Evolutionary conservation across 768 basidiomycete genomes (phyloP).

Genomic region (Saitozyma sp.): DNA sequence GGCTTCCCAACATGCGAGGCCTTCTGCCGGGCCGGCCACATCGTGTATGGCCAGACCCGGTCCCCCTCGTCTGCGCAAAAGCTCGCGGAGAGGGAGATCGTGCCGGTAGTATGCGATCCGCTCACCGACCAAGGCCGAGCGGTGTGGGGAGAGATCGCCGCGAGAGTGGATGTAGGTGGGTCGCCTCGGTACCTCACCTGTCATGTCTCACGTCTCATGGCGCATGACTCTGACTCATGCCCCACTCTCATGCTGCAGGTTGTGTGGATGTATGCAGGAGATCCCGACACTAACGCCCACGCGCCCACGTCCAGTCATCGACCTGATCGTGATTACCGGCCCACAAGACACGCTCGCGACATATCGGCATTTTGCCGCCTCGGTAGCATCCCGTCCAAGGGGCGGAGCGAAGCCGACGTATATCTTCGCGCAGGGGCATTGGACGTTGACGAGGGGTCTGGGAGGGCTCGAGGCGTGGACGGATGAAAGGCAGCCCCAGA

Average conservation of each 20-base stretch:
- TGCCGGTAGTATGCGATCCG: conserved; percentile 49
- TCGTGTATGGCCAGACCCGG: conserved; percentile 57
- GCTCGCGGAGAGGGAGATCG: conserved; percentile 56
- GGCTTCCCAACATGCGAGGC: conserved; percentile 57
- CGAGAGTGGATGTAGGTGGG: conserved; percentile 20
- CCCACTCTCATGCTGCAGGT: too few relatives aligned
- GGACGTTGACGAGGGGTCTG: conserved; percentile 53
- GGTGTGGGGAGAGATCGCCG: conserved; percentile 17
- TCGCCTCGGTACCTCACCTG: not conserved
- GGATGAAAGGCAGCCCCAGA: conserved; percentile 25
- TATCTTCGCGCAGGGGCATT: conserved; percentile 57
- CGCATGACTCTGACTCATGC: not conserved
- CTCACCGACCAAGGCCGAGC: conserved; percentile 16
- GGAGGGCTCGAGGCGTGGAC: conserved; percentile 45
- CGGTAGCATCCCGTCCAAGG: conserved; percentile 26
- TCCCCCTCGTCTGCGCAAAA: conserved; percentile 50
- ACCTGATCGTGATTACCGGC: conserved; percentile 38
- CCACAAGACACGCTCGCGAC: conserved; percentile 32
- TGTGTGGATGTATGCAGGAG: too few relatives aligned
- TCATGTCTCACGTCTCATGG: not conserved
- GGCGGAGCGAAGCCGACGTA: conserved; percentile 54
- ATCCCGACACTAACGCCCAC: too few relatives aligned
- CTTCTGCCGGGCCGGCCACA: conserved; percentile 56
- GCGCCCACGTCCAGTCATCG: conserved; percentile 17
- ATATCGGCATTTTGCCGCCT: conserved; percentile 16